Evolutionary conservation across 1,284 basidiomycete genomes (phyloP).

Genomic region (Cryptococcus sp.): DNA sequence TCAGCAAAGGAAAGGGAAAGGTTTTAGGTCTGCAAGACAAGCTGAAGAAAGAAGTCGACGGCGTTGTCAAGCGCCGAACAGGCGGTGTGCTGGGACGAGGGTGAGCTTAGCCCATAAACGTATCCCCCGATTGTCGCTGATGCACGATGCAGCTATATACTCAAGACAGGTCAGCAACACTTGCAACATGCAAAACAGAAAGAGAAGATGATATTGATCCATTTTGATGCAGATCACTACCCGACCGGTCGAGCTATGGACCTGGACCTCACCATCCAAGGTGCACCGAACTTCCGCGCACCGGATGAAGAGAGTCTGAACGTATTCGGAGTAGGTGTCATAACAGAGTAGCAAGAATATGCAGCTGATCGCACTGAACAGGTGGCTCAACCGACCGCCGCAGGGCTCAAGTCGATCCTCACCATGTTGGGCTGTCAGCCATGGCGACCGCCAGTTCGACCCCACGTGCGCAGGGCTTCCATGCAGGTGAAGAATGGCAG

Average conservation of each 20-base stretch:
- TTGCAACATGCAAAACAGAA: slow-evolving; percentile 5
- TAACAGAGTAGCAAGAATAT: not conserved
- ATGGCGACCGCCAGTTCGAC: slow-evolving; percentile 38
- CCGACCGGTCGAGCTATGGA: slow-evolving; percentile 82
- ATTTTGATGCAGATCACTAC: slow-evolving; percentile 66
- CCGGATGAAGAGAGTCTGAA: slow-evolving; percentile 74
- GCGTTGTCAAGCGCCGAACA: slow-evolving; percentile 79
- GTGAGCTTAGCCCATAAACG: slow-evolving; percentile 26
- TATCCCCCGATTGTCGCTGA: not conserved
- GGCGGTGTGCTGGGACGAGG: slow-evolving; percentile 85
- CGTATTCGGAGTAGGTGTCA: slow-evolving; percentile 69
- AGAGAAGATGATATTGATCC: slow-evolving; percentile 6
- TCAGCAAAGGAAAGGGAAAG: slow-evolving; percentile 20
- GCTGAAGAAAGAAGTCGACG: slow-evolving; percentile 44
- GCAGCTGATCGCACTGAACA: slow-evolving; percentile 2
- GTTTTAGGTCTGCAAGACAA: slow-evolving; percentile 42
- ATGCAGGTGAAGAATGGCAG: slow-evolving; percentile 1
- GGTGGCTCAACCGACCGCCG: slow-evolving; percentile 88
- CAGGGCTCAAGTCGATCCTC: slow-evolving; percentile 88
- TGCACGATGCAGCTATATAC: slow-evolving; percentile 62
- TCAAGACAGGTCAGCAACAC: slow-evolving; percentile 68
- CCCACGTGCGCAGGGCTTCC: slow-evolving; percentile 14
- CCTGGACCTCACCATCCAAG: slow-evolving; percentile 83
- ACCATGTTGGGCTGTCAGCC: slow-evolving; percentile 81
- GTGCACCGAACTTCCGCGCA: slow-evolving; percentile 93